A percentile compares a stretch with the other conserved stretches of the same genome.
Evolutionary conservation across 495 filamentous ascomycete genomes (phyloP).

Genomic region (Hypoxylon trugodes): DNA sequence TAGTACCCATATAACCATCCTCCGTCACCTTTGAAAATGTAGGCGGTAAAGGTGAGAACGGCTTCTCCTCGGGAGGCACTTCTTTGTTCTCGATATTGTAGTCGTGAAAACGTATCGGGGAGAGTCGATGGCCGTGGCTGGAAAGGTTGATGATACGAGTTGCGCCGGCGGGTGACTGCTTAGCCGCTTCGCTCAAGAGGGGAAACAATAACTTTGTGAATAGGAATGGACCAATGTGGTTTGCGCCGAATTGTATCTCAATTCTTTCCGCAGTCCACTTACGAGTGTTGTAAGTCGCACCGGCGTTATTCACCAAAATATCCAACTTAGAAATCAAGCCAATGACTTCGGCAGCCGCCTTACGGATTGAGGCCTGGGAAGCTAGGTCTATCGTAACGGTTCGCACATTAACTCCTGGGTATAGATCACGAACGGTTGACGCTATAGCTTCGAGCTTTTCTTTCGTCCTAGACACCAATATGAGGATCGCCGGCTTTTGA

Average conservation of each 20-base stretch:
- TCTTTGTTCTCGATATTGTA: conserved; percentile 60
- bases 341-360: conserved; percentile 53
- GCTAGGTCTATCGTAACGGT: conserved; percentile 57
- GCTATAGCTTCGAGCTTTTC: conserved; percentile 60
- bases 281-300: conserved; percentile 46
- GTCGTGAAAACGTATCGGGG: conserved; percentile 64
- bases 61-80: conserved; percentile 51
- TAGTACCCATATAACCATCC: conserved; percentile 62
- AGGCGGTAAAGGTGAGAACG: conserved; percentile 39
- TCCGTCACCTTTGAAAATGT: conserved; percentile 47
- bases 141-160: conserved; percentile 55
- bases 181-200: conserved; percentile 52
- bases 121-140: conserved; percentile 61
- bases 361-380: conserved; percentile 53
- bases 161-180: conserved; percentile 42
- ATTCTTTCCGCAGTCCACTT: conserved; percentile 55
- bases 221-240: conserved; percentile 68
- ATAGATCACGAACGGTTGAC: conserved; percentile 44
- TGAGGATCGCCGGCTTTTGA: conserved; percentile 58
- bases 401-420: conserved; percentile 49
- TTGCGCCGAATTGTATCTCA: conserved; percentile 65
- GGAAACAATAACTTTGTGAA: conserved; percentile 64
- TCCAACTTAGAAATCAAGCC: conserved; percentile 57
- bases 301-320: conserved; percentile 66
- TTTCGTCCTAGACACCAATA: conserved; percentile 63